Percentiles rank a stretch among this genome's conserved stretches.
phyloP scores from a whole-genome alignment of 495 filamentous ascomycete species.

The Pseudotulostoma volvatum region DNA sequence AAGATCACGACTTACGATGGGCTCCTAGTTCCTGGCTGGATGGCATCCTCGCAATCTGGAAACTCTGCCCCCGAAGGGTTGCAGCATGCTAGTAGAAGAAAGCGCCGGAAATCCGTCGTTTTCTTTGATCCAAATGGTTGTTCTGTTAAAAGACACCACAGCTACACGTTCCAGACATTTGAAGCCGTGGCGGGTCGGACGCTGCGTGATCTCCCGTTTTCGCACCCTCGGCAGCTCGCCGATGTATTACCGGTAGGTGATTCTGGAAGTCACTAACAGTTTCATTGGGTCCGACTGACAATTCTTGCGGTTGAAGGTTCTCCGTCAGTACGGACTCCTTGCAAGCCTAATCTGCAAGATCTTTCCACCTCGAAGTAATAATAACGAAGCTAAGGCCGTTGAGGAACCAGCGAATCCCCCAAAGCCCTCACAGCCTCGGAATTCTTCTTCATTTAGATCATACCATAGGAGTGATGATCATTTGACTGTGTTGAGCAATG shows the following conservation, averaged over 20 bases:
- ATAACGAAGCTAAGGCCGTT: constrained; percentile 3
- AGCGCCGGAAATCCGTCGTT: constrained; percentile 19
- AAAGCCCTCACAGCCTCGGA: no score
- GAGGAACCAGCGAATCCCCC: no score
- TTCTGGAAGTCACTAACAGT: not conserved
- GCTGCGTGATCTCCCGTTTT: constrained; percentile 60
- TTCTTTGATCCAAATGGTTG: constrained; percentile 22
- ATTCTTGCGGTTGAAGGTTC: constrained; percentile 18
- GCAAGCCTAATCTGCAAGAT: constrained; percentile 45
- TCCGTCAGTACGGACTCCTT: constrained; percentile 62
- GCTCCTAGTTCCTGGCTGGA: constrained; percentile 41
- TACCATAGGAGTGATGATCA: no score
- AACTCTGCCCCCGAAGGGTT: constrained; percentile 10
- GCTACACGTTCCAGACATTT: constrained; percentile 52
- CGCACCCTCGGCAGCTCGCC: constrained; percentile 71
- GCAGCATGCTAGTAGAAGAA: constrained; percentile 15
- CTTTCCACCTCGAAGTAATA: constrained; percentile 24
- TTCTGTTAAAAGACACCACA: constrained; percentile 35
- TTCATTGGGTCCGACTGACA: not conserved
- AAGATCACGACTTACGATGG: constrained; percentile 47
- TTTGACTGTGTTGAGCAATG: constrained; percentile 23
- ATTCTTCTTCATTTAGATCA: no score
- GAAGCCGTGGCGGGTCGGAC: constrained; percentile 52
- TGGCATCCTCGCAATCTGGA: constrained; percentile 10
- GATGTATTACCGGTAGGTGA: constrained; percentile 47